Percentiles rank a stretch among this genome's conserved stretches.
Conservation (phyloP, 2,329 filamentous ascomycete genomes). For the Neopestalotiopsis sp. region DNA sequence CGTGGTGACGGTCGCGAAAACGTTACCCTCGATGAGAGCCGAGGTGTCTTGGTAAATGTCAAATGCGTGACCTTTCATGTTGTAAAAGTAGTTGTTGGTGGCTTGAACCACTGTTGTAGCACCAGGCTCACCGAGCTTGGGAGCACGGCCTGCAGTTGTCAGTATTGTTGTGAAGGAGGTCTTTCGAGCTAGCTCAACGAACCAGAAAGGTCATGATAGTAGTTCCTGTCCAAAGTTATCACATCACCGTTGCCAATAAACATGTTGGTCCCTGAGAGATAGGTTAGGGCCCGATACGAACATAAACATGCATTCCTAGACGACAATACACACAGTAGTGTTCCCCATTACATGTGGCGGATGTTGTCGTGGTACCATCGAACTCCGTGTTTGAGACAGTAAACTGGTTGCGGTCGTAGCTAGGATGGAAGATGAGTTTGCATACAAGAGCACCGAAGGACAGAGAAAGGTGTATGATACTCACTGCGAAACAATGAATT, state of each 20-base stretch:
- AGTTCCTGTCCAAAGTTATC: slow-evolving; percentile 24
- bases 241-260: slow-evolving; percentile 42
- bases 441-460: too few species aligned
- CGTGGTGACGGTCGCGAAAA: slow-evolving; percentile 43
- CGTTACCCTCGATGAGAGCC: slow-evolving; percentile 53
- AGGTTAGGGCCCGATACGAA: too few species aligned
- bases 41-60: background rate
- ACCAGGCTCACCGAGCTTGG: background rate
- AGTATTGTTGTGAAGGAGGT: too few species aligned
- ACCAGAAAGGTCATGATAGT: slow-evolving; percentile 1
- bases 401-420: slow-evolving; percentile 40
- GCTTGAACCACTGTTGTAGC: background rate
- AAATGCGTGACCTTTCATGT: slow-evolving; percentile 42
- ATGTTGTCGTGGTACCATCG: slow-evolving; percentile 48
- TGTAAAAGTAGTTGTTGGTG: slow-evolving; percentile 23
- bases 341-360: slow-evolving; percentile 48
- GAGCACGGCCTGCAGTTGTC: background rate
- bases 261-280: slow-evolving; percentile 23
- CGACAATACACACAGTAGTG: slow-evolving; percentile 45
- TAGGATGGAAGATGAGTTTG: slow-evolving; percentile 22
- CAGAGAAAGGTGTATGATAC: too few species aligned
- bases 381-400: slow-evolving; percentile 54
- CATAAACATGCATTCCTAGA: too few species aligned
- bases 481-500: slow-evolving; percentile 41
- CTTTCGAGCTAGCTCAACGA: too few species aligned